A percentile compares a stretch with the other conserved stretches of the same genome.
Evolutionary conservation across 2,329 filamentous ascomycete genomes (phyloP).

Genomic region (Phialophora tarda): DNA sequence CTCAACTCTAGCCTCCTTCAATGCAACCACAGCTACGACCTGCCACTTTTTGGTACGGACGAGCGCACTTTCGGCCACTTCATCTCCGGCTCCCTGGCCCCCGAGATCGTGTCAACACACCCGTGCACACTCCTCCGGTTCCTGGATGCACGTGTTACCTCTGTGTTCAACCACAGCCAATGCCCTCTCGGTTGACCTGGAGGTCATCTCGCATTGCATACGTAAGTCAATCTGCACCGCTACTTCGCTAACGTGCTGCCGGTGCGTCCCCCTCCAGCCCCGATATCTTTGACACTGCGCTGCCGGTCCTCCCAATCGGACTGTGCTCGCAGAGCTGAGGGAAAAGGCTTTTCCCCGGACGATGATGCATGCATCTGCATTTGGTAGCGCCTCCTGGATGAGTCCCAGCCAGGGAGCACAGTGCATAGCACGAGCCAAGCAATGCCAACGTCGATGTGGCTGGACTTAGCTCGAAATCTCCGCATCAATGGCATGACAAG

Average conservation of each 20-base stretch:
- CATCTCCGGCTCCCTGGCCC: slow-evolving; percentile 20
- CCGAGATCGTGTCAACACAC: slow-evolving; percentile 11
- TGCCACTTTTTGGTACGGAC: slow-evolving; percentile 4
- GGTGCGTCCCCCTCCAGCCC: neutral
- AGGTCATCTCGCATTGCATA: slow-evolving; percentile 10
- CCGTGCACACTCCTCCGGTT: slow-evolving; percentile 8
- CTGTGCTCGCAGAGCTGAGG: neutral
- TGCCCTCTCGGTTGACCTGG: slow-evolving; percentile 3
- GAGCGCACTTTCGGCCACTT: slow-evolving; percentile 14
- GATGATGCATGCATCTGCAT: neutral
- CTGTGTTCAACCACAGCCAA: slow-evolving; percentile 14
- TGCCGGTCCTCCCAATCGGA: neutral
- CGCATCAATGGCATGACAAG: slow-evolving; percentile 11
- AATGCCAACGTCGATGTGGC: slow-evolving; percentile 14
- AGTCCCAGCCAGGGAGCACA: neutral
- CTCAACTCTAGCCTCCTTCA: slow-evolving; percentile 9
- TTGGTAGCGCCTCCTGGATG: neutral
- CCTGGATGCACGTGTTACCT: slow-evolving; percentile 22
- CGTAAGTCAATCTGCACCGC: slow-evolving; percentile 13
- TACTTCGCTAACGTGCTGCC: neutral
- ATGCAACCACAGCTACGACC: slow-evolving; percentile 1
- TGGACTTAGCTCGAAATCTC: slow-evolving; percentile 12
- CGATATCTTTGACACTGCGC: neutral
- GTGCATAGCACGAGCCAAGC: slow-evolving; percentile 8
- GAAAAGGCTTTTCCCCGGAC: neutral